These are phyloP conservation scores for Pseudozyma sp. DNA, from an alignment of 1,284 basidiomycete species.

Conservation along the genomic window DNA sequence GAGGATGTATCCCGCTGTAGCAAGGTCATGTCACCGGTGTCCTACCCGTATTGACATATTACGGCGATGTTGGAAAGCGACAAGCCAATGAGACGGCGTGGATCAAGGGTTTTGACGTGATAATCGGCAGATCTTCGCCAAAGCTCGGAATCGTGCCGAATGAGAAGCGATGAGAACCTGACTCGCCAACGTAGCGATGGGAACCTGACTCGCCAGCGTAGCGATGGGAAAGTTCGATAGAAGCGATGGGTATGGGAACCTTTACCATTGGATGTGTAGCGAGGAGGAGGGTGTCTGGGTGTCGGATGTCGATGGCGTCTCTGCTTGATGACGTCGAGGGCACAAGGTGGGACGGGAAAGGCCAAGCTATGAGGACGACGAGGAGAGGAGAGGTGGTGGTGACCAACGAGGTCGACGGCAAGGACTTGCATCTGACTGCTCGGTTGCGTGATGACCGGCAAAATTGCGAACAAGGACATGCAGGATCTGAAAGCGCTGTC, in stretches of 20 bases:
- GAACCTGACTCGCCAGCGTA: constrained; percentile 2
- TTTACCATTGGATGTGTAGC: constrained; percentile 13
- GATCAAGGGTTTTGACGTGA: constrained; percentile 3
- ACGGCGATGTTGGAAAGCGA: not conserved
- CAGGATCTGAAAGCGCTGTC: no score
- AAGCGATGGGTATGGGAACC: constrained; percentile 24
- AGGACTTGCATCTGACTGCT: no score
- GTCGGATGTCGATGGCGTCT: not conserved
- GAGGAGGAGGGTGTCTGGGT: not conserved
- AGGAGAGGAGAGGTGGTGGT: not conserved
- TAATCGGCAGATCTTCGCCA: not conserved
- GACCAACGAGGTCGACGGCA: no score
- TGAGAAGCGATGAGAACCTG: not conserved
- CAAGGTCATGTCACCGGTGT: not conserved
- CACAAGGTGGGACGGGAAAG: not conserved
- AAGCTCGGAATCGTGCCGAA: not conserved
- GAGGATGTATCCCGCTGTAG: not conserved
- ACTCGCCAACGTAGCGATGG: not conserved
- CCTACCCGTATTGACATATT: no score
- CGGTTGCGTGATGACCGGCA: no score
- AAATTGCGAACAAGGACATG: no score
- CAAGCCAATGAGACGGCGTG: constrained; percentile 13
- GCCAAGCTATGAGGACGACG: not conserved
- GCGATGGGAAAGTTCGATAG: constrained; percentile 11
- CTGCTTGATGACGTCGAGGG: constrained; percentile 1